phyloP scores from a whole-genome alignment of 1,284 basidiomycete genomes.

The Austropuccinia psidii region DNA sequence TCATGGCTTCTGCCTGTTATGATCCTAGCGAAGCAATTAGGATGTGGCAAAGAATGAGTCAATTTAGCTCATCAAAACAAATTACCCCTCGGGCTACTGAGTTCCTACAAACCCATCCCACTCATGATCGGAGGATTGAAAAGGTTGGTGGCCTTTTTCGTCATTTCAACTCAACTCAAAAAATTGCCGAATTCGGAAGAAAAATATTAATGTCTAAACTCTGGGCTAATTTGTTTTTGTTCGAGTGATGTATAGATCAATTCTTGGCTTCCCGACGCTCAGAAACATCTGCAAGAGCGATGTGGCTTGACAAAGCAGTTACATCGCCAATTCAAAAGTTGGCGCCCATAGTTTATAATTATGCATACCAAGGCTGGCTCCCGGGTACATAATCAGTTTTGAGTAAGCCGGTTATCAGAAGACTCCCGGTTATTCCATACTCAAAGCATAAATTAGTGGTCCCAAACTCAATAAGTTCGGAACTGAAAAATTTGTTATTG shows the following conservation, averaged over 20 bases:
- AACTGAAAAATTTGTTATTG: too few species aligned
- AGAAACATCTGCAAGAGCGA: not conserved
- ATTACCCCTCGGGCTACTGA: constrained; percentile 40
- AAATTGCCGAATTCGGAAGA: not conserved
- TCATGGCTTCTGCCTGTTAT: constrained; percentile 46
- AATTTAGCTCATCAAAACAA: constrained; percentile 39
- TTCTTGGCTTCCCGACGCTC: constrained; percentile 31
- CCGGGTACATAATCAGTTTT: too few species aligned
- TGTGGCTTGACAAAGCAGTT: constrained; percentile 22
- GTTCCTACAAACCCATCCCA: constrained; percentile 37
- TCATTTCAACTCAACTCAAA: not conserved
- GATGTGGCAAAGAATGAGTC: constrained; percentile 34
- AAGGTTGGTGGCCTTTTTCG: not conserved
- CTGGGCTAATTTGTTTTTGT: not conserved
- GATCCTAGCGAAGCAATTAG: constrained; percentile 29
- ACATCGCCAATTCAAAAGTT: not conserved
- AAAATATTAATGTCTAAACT: not conserved
- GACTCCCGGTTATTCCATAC: too few species aligned
- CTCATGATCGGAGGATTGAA: constrained; percentile 22
- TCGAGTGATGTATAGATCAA: constrained; percentile 23
- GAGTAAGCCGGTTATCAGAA: too few species aligned
- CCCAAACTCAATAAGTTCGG: too few species aligned
- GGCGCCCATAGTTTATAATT: too few species aligned
- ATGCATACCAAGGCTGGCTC: too few species aligned
- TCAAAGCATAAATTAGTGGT: too few species aligned